These are phyloP conservation scores for Volvox africanus DNA, from an alignment of 139 green algal species.

Conservation along the genomic window DNA sequence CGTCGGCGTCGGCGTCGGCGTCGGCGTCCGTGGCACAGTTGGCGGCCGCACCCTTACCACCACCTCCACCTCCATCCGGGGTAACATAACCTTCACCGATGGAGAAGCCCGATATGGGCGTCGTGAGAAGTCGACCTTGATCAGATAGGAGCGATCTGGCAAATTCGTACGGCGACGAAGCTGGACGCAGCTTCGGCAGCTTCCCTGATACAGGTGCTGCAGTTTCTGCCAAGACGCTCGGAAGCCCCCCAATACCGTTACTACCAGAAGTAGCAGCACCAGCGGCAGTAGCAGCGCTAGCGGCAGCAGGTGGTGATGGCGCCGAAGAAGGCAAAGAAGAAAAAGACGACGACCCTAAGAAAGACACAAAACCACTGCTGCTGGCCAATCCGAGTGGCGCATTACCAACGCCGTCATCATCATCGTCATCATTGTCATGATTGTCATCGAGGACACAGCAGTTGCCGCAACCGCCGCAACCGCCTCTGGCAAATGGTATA, in stretches of 20 bases:
- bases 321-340: not conserved
- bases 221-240: too few species aligned
- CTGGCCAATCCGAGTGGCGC: not conserved
- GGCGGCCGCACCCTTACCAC: not conserved
- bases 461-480: too few species aligned
- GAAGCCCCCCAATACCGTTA: too few species aligned
- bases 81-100: not conserved
- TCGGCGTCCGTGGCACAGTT: not conserved
- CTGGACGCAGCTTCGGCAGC: too few species aligned
- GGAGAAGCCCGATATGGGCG: not conserved
- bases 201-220: too few species aligned
- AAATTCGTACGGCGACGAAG: not conserved
- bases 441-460: not conserved
- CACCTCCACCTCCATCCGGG: not conserved
- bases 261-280: too few species aligned
- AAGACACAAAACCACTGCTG: not conserved
- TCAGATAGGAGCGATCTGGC: not conserved
- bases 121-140: not conserved
- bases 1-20: not conserved
- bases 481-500: too few species aligned
- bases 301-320: too few species aligned
- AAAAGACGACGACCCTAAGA: not conserved
- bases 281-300: not conserved
- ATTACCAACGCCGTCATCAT: not conserved
- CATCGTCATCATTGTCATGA: not conserved